Evolutionary conservation across 2,329 filamentous ascomycete genomes (phyloP), one percentile per base, ranked within the genome.

Genomic region (Leptographium wingfieldii): DNA sequence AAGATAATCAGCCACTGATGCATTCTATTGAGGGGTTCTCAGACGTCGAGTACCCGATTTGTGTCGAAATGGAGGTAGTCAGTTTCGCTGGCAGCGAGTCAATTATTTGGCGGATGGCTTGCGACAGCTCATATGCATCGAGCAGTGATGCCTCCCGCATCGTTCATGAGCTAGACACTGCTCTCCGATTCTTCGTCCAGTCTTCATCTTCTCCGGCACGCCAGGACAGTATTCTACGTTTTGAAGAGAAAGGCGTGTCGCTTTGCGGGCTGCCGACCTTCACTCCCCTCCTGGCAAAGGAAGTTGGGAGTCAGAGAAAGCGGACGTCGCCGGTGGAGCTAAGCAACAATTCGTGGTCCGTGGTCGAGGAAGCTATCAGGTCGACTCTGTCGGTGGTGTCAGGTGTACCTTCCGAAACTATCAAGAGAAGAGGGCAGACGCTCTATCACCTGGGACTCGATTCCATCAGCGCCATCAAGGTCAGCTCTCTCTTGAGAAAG

Each of bases 391-490:
- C 78, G 0, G 68, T 77, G 35, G 76, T 92, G 0, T 88, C 90
- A 0, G 81, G 80, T 19, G 72, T 87, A 0, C 74, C 84, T 5
- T 57, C 58, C 0, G 71, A 76, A 0, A 75, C 82, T 1, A 87
- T 96, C 57, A 71, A 73, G 3, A 78, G 77, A 59, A 63, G 59
- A 0, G 74, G 77, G 0, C 80, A 84, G 57, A 89, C 80, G 0
- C 80, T 96, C 14, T 95, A 94, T 70, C 85, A 94, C 63, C 78
- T 96, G 1, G 92, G 92, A 0, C 81, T 96, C 1, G 92, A 96
- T 69, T 96, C 92, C 0, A 95, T 96, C 70, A 92, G 86, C 64
- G 87, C 90, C 1, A 94, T 96, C 73, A 95, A 94, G 67, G 84
- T 91, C 3, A 83, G 85, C 10, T 80, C 86, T 0, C 75, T 91